Evolutionary conservation across 495 filamentous ascomycete genomes (phyloP).

Genomic region (Bacidia gigantensis): DNA sequence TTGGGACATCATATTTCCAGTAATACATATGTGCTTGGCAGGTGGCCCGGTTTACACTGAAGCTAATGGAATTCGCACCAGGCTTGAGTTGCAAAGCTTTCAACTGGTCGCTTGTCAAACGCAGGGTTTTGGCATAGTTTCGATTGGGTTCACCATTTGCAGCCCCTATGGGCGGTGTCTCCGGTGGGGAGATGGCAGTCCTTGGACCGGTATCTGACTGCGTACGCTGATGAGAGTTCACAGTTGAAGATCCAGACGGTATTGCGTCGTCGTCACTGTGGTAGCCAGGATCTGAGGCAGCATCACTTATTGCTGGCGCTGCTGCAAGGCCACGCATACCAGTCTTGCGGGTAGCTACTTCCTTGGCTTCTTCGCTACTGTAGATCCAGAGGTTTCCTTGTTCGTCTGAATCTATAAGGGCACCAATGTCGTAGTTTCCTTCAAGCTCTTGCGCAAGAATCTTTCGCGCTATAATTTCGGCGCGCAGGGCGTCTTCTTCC

Average conservation of each 20-base stretch:
- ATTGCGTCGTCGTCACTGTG: constrained; percentile 61
- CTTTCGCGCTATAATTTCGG: constrained; percentile 86
- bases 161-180: constrained; percentile 50
- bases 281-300: constrained; percentile 84
- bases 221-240: constrained; percentile 37
- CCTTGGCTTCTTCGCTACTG: constrained; percentile 91
- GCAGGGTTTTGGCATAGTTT: constrained; percentile 92
- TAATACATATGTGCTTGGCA: constrained; percentile 86
- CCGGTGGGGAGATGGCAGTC: constrained; percentile 59
- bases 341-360: constrained; percentile 45
- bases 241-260: constrained; percentile 23
- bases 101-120: constrained; percentile 91
- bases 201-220: constrained; percentile 57
- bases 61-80: constrained; percentile 83
- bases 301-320: constrained; percentile 47
- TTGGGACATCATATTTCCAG: constrained; percentile 77
- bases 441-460: constrained; percentile 91
- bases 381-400: constrained; percentile 98
- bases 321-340: constrained; percentile 39
- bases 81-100: constrained; percentile 71
- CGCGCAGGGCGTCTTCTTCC: constrained; percentile 79
- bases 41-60: constrained; percentile 87
- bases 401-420: constrained; percentile 87
- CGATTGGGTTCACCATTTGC: constrained; percentile 50
- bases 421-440: constrained; percentile 89